Evolutionary conservation across 805 yeast species (phyloP).

Genomic region (Yarrowia sp.): DNA sequence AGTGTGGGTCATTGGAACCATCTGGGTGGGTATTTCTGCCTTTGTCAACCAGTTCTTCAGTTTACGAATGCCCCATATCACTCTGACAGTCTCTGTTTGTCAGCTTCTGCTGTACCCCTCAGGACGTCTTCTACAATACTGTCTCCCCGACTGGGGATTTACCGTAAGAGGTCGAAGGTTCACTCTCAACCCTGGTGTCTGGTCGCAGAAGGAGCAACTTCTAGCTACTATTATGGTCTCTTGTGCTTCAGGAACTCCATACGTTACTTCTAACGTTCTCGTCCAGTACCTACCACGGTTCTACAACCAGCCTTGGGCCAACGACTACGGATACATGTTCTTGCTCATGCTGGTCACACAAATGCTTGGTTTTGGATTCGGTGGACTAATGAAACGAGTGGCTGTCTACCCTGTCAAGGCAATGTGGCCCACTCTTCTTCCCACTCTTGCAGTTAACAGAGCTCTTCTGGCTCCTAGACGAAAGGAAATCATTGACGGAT

Average conservation of each 20-base stretch:
- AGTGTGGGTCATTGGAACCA: conserved; percentile 51
- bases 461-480: conserved; percentile 51
- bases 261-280: conserved; percentile 38
- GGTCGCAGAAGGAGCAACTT: conserved; percentile 67
- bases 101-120: conserved; percentile 65
- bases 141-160: conserved; percentile 48
- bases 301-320: conserved; percentile 41
- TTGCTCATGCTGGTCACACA: conserved; percentile 57
- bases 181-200: conserved; percentile 66
- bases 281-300: conserved; percentile 38
- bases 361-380: conserved; percentile 60
- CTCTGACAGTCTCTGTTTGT: conserved; percentile 58
- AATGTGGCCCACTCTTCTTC: conserved; percentile 61
- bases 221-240: conserved; percentile 56
- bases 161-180: conserved; percentile 43
- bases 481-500: conserved; percentile 61
- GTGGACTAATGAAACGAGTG: conserved; percentile 62
- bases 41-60: conserved; percentile 54
- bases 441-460: conserved; percentile 55
- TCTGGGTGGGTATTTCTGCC: conserved; percentile 45
- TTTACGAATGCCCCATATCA: conserved; percentile 59
- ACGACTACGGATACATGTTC: conserved; percentile 53
- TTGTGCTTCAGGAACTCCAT: conserved; percentile 53
- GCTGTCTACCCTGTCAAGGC: conserved; percentile 55
- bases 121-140: conserved; percentile 50